These are phyloP conservation scores for Boechera divaricarpa DNA, from an alignment of 345 rosid genomes.

Conservation along the genomic window DNA sequence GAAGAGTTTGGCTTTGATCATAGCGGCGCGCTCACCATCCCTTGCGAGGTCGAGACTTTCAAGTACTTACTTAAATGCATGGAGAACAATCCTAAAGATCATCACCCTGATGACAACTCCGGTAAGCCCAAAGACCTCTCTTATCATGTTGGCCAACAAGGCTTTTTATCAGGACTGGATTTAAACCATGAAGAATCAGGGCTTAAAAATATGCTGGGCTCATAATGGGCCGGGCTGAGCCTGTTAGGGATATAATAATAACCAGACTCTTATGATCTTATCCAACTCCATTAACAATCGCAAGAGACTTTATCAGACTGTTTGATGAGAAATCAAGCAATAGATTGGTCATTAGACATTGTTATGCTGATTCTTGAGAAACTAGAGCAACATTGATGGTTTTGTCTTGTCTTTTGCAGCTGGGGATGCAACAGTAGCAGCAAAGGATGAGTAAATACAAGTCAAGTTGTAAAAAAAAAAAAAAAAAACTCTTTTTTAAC, in stretches of 20 bases:
- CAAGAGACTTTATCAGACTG: not conserved
- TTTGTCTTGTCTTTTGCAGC: constrained; percentile 33
- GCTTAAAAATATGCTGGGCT: not conserved
- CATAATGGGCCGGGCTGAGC: not conserved
- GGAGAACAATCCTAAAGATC: constrained; percentile 62
- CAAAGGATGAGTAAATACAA: constrained; percentile 37
- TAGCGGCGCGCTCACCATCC: constrained; percentile 80
- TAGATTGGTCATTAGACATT: not conserved
- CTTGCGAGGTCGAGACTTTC: constrained; percentile 98
- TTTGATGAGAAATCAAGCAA: constrained; percentile 18
- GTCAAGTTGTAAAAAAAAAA: constrained; percentile 4
- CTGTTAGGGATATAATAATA: not conserved
- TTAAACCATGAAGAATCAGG: not conserved
- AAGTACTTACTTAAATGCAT: constrained; percentile 85
- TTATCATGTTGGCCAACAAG: not conserved
- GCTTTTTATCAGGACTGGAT: not conserved
- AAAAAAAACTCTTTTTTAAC: not conserved
- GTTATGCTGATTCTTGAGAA: constrained; percentile 26
- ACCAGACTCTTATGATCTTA: not conserved
- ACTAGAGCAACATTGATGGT: constrained; percentile 6
- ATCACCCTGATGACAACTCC: constrained; percentile 48
- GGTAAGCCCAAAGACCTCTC: constrained; percentile 32
- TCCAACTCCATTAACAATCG: not conserved
- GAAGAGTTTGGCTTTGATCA: constrained; percentile 97
- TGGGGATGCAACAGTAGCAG: constrained; percentile 28